Base-by-base conservation (phyloP, 805 yeast genomes). In the Metschnikowia sp. region DNA sequence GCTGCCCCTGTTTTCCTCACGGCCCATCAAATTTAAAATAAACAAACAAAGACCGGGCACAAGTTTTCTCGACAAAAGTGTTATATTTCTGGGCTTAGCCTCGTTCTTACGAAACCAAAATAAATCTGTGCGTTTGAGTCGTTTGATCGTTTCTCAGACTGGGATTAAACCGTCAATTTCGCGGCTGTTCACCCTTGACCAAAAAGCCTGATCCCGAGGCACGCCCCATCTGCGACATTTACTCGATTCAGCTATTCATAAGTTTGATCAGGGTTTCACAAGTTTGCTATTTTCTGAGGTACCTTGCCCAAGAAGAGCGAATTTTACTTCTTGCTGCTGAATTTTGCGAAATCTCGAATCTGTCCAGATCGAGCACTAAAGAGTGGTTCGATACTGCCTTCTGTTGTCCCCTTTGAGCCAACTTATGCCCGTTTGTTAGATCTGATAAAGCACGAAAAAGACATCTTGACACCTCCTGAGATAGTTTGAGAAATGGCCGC, bases 401-500 rank as follows among this genome's bases (percentile, higher is more conserved):
- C 34, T 22, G 26, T 22, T 22, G 26, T 22, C 7, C 26, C 26
- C 7, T 22, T 22, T 7, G 26, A 22, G 26, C 26, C 26, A 22
- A 22, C 26, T 22, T 4, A 22, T 22, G 26, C 26, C 26, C 7
- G 7, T 7, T 22, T 22, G 7, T 7, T 5, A 5, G 26, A 22
- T 7, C 26, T 22, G 26, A 22, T 22, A 22, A 22, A 22, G 26
- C 7, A 22, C 26, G 26, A 22, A 22, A 22, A 5, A 22, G 26
- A 22, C 7, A 22, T 2, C 26, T 22, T 34, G 13, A 28, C 10
- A 33, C 18, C 8, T 3, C 36, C 26, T 32, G 18, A 10, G 36
- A 26, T 12, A 10, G 30, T 7, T 31, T 33, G 26, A 28, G 26
- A 22, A 42, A 68, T 68, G 73, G 72, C 70, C 26, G 71, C 71